Conservation (phyloP, 208 protist species). For the Wallacemonas sp. region DNA sequence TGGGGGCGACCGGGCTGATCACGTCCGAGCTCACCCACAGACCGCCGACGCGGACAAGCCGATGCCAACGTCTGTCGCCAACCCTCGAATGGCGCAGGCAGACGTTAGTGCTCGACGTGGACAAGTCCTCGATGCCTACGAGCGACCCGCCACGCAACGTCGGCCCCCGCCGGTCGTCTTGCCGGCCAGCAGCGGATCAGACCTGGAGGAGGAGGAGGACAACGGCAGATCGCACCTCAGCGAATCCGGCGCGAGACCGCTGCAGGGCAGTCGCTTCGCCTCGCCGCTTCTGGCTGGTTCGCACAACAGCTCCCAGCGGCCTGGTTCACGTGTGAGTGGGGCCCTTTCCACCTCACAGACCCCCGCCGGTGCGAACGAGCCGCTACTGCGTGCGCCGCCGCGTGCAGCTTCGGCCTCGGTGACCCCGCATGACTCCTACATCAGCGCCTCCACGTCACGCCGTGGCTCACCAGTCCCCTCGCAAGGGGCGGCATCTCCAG, state of each 20-base stretch:
- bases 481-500: constrained; percentile 20
- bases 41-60: neutral
- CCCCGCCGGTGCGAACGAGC: too few relatives aligned
- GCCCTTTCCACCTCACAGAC: neutral
- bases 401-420: neutral
- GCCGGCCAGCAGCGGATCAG: constrained; percentile 7
- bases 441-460: neutral
- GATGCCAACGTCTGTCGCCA: neutral
- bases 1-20: too few relatives aligned
- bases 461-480: neutral
- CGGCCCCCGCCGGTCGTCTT: constrained; percentile 16
- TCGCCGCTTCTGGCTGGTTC: constrained; percentile 2
- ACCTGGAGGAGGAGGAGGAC: neutral
- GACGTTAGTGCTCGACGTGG: neutral
- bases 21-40: neutral
- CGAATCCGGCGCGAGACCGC: constrained; percentile 2
- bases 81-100: neutral
- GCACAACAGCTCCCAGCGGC: neutral
- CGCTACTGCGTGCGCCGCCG: too few relatives aligned
- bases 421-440: constrained; percentile 10
- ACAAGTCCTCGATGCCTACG: constrained; percentile 4
- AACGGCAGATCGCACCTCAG: constrained; percentile 39
- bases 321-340: neutral
- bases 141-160: constrained; percentile 13
- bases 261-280: neutral